A percentile compares a stretch with the other conserved stretches of the same genome.
phyloP scores from a whole-genome alignment of 2,329 filamentous ascomycete genomes.

The Penicillium sp. region DNA sequence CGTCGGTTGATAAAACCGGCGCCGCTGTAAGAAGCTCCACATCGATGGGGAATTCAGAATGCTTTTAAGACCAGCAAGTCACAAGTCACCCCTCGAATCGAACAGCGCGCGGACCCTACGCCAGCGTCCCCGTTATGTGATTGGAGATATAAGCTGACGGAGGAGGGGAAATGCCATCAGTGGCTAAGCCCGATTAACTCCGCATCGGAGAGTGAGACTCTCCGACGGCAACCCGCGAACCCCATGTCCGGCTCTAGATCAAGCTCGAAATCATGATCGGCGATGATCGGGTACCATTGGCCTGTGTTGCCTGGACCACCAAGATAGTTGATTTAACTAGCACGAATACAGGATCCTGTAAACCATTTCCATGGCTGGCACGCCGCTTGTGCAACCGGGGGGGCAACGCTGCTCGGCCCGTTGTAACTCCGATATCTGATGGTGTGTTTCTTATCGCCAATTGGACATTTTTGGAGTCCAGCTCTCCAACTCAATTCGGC shows the following conservation, averaged over 20 bases:
- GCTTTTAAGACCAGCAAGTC: slow-evolving; percentile 8
- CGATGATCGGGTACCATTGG: not conserved
- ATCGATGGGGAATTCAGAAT: slow-evolving; percentile 17
- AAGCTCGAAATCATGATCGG: not conserved
- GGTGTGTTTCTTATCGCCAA: slow-evolving; percentile 23
- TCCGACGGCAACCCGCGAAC: slow-evolving; percentile 14
- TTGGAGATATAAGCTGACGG: slow-evolving; percentile 17
- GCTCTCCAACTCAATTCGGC: slow-evolving; percentile 20
- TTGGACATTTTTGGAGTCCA: slow-evolving; percentile 9
- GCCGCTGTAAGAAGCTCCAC: slow-evolving; percentile 30
- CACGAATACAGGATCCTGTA: not conserved
- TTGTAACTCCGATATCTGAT: slow-evolving; percentile 35
- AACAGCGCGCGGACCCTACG: slow-evolving; percentile 5
- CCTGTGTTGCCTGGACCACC: not conserved
- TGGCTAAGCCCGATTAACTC: slow-evolving; percentile 32
- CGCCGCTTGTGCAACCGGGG: slow-evolving; percentile 10
- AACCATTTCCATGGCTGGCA: not conserved
- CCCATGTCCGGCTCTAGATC: not conserved
- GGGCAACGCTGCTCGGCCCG: slow-evolving; percentile 30
- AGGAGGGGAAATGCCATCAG: slow-evolving; percentile 8
- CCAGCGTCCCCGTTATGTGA: slow-evolving; percentile 8
- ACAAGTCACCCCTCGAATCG: slow-evolving; percentile 1
- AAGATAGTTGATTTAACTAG: not conserved
- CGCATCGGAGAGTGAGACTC: slow-evolving; percentile 17
- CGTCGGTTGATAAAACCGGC: slow-evolving; percentile 27